Conservation (phyloP, 257 asterid genomes). For the Solanum bukasovii region DNA sequence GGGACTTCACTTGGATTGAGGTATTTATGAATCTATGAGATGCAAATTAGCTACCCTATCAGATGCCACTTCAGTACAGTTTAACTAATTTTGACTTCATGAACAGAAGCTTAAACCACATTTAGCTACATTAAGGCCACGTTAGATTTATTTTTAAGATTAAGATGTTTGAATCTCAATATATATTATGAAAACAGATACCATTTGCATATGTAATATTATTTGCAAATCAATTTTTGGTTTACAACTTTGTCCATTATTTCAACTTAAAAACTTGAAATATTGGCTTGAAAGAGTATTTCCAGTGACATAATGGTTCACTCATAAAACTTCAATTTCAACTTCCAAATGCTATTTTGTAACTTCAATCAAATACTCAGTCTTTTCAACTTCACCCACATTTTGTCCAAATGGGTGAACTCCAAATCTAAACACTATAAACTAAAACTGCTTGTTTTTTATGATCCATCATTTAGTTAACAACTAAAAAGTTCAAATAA, state of each 20-base stretch:
- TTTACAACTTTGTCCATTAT: neutral
- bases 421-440: neutral
- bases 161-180: neutral
- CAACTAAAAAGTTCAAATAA: neutral
- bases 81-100: neutral
- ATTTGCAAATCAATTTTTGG: neutral
- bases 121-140: neutral
- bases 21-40: neutral
- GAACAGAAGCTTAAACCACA: neutral
- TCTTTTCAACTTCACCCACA: neutral
- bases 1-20: neutral
- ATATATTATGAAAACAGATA: neutral
- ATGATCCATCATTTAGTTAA: neutral
- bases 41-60: neutral
- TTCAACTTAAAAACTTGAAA: neutral
- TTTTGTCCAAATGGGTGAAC: neutral
- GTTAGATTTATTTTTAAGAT: neutral
- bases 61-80: neutral
- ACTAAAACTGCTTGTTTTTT: neutral
- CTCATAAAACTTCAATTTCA: neutral
- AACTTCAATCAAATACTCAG: neutral
- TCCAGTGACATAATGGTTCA: neutral
- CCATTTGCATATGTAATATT: neutral
- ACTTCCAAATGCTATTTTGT: neutral
- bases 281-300: neutral